Evolutionary conservation across 768 basidiomycete species (phyloP), one percentile per base, ranked within the genome.

Genomic region (Pleurotus djamor): DNA sequence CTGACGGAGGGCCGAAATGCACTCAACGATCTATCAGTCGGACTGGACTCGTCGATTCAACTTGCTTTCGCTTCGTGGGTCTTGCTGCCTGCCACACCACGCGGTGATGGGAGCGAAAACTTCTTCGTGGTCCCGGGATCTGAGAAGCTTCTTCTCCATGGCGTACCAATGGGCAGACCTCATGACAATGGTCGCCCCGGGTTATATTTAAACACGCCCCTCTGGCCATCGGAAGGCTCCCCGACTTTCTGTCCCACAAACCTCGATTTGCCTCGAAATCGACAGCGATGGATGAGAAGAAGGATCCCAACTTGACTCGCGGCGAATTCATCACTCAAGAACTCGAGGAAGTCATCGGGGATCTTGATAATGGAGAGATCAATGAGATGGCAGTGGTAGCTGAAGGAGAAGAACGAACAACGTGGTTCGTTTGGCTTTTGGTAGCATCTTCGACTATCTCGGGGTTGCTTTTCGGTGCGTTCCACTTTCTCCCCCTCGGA

Each of bases 351-450:
- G 48, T 69, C 33, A 62, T 55, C 5, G 60, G 62, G 7, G 68
- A 72, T 58, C 65, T 70, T n/a, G 72, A 74, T 54, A 72, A 71
- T 4, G 84, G 81, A 21, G 84, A 85, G 63, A 83, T 87, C 48
- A 84, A 83, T 52, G 86, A 87, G 63, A 67, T 83, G 57, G 76
- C 80, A 0, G 82, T 85, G 5, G 79, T 85, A 8, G 83, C 82
- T 14, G 87, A 88, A 63, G 86, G 85, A 10, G 87, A 88, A 59
- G 86, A 87, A 59, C 73, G 71, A 60, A 86, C 85, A 21, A 88
- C 88, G 0, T 83, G 81, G 79, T 91, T 91, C 62, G 83, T 92
- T 2, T 91, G 89, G 88, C 73, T 86, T n/a, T 79, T 93, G 44
- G 90, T 92, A 12, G 69, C 80, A 54, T 85, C 86, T 60, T 86